Percentiles rank a stretch among this genome's conserved stretches.
These are phyloP conservation scores for Metschnikowia noctiluminum DNA, from an alignment of 805 yeast species.

Conservation along the genomic window DNA sequence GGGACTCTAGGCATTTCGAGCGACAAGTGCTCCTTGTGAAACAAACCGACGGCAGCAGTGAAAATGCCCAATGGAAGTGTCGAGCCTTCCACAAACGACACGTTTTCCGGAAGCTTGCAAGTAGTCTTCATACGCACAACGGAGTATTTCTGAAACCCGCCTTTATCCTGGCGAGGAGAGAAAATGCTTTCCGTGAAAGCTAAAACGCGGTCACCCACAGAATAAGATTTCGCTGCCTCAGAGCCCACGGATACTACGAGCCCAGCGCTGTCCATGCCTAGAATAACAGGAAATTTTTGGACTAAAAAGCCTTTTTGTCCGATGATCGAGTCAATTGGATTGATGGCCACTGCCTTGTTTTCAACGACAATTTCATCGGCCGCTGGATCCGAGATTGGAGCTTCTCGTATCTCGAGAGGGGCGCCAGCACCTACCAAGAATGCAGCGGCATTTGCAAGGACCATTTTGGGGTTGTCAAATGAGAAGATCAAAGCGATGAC, in stretches of 20 bases:
- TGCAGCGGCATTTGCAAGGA: conserved; percentile 2
- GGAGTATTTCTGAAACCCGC: conserved; percentile 11
- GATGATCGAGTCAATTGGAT: conserved; percentile 8
- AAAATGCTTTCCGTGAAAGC: conserved; percentile 11
- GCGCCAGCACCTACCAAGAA: conserved; percentile 1
- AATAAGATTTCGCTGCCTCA: neutral
- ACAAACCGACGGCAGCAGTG: conserved; percentile 8
- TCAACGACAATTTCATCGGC: conserved; percentile 10
- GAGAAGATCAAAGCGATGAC: too few species aligned
- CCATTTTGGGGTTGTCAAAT: neutral
- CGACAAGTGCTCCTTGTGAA: conserved; percentile 5
- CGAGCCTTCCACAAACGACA: conserved; percentile 9
- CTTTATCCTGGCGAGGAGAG: conserved; percentile 11
- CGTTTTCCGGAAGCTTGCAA: conserved; percentile 4
- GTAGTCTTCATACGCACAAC: conserved; percentile 6
- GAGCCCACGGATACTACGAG: conserved; percentile 7
- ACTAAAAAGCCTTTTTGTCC: conserved; percentile 8
- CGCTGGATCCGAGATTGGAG: conserved; percentile 4
- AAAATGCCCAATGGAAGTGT: conserved; percentile 8
- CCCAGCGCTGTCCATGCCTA: conserved; percentile 12
- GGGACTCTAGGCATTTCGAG: conserved; percentile 7
- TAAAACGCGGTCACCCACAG: conserved; percentile 9
- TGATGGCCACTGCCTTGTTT: conserved; percentile 9
- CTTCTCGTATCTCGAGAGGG: conserved; percentile 1
- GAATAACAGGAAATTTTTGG: conserved; percentile 7